Evolutionary conservation across 1,139 yeast genomes (phyloP).

Genomic region (Yamadazyma trypodendri): DNA sequence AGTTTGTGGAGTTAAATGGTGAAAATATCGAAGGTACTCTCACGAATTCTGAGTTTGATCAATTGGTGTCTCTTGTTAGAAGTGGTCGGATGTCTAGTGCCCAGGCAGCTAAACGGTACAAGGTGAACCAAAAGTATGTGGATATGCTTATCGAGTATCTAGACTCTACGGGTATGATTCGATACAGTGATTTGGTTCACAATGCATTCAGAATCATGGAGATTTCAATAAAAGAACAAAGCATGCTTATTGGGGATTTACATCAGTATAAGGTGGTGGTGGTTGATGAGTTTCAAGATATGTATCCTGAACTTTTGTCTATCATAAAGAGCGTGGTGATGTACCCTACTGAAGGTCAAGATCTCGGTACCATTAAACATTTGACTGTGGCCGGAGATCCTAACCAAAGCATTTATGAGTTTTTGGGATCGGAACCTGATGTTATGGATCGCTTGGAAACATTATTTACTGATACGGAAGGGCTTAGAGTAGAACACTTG

Average conservation of each 20-base stretch:
- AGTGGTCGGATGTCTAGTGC: constrained; percentile 25
- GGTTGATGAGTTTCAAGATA: constrained; percentile 78
- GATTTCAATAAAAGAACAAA: constrained; percentile 9
- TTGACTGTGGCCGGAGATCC: constrained; percentile 73
- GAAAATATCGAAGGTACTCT: constrained; percentile 22
- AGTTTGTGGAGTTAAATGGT: constrained; percentile 22
- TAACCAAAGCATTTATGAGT: constrained; percentile 68
- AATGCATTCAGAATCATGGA: constrained; percentile 29
- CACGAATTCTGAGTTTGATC: constrained; percentile 31
- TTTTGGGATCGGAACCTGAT: constrained; percentile 52
- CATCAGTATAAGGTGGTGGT: constrained; percentile 39
- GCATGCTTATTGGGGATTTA: constrained; percentile 22
- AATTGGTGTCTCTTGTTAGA: constrained; percentile 30
- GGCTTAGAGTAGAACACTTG: constrained; percentile 24
- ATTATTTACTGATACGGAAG: constrained; percentile 30
- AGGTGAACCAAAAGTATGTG: constrained; percentile 23
- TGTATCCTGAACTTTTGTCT: constrained; percentile 50
- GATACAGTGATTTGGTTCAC: constrained; percentile 36
- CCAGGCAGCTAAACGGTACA: constrained; percentile 24
- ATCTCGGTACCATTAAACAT: constrained; percentile 36
- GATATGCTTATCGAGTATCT: constrained; percentile 22
- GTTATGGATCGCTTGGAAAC: constrained; percentile 23
- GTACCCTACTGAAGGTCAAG: constrained; percentile 24
- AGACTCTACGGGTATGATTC: constrained; percentile 31
- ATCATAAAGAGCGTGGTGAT: constrained; percentile 39